Percentiles rank a stretch among this genome's conserved stretches.
Evolutionary conservation across 345 rosid genomes (phyloP).

Genomic region (Brassica napus): DNA sequence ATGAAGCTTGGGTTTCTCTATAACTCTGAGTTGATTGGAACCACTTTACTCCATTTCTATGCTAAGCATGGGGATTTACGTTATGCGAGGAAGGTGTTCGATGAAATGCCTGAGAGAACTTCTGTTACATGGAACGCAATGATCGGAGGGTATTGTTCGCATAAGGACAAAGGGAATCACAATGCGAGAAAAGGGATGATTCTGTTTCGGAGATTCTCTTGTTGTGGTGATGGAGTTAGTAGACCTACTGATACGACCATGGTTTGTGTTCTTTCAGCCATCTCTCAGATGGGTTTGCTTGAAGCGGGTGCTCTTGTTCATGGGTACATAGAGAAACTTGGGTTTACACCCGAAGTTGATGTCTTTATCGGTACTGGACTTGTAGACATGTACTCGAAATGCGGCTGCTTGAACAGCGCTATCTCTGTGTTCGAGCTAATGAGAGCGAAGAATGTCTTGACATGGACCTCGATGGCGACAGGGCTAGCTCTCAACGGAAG

Average conservation of each 20-base stretch:
- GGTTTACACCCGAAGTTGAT: constrained; percentile 49
- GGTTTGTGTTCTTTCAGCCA: constrained; percentile 63
- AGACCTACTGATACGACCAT: constrained; percentile 61
- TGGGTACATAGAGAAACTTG: constrained; percentile 56
- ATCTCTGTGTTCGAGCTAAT: constrained; percentile 41
- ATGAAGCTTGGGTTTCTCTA: constrained; percentile 45
- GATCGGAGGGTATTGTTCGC: constrained; percentile 59
- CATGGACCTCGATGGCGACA: constrained; percentile 67
- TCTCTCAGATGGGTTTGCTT: constrained; percentile 52
- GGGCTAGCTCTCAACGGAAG: constrained; percentile 67
- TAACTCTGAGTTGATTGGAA: constrained; percentile 44
- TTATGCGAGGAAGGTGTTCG: constrained; percentile 56
- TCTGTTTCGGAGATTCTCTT: constrained; percentile 47
- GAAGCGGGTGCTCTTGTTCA: constrained; percentile 54
- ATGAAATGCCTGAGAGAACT: constrained; percentile 60
- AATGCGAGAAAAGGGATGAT: constrained; percentile 43
- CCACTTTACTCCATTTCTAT: constrained; percentile 62
- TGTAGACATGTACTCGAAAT: constrained; percentile 68
- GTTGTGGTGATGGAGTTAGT: constrained; percentile 35
- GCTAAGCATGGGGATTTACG: constrained; percentile 44
- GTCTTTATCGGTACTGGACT: constrained; percentile 63
- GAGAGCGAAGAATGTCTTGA: constrained; percentile 55
- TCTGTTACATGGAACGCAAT: constrained; percentile 63
- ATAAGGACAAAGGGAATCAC: constrained; percentile 42
- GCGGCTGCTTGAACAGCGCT: constrained; percentile 53